Evolutionary conservation across 1,284 basidiomycete species (phyloP).

Genomic region (Retiboletus flavoniger): DNA sequence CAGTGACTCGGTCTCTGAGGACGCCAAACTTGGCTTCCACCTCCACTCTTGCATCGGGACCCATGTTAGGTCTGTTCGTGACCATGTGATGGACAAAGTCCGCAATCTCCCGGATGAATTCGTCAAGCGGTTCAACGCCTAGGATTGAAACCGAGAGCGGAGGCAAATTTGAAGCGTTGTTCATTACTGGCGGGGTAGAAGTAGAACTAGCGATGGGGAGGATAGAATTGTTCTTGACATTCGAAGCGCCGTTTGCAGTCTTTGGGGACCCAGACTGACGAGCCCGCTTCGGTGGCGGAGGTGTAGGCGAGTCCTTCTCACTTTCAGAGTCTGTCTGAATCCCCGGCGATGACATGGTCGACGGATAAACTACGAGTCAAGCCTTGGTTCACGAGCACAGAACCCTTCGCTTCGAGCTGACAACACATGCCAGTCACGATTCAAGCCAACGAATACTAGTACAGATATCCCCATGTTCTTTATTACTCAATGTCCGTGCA

Average conservation of each 20-base stretch:
- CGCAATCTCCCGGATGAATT: conserved; percentile 88
- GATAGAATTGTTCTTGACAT: conserved; percentile 22
- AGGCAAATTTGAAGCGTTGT: conserved; percentile 40
- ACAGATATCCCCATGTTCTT: not conserved
- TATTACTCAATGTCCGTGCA: conserved; percentile 43
- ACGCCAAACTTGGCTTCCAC: conserved; percentile 95
- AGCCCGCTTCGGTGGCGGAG: conserved; percentile 30
- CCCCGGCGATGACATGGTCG: conserved; percentile 33
- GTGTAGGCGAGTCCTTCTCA: conserved; percentile 27
- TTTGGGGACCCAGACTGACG: conserved; percentile 27
- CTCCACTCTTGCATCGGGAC: conserved; percentile 55
- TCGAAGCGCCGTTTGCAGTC: conserved; percentile 15
- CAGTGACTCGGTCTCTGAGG: conserved; percentile 59
- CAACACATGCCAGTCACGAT: not conserved
- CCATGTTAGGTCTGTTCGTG: conserved; percentile 48
- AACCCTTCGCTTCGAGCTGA: conserved; percentile 3
- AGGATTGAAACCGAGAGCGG: conserved; percentile 87
- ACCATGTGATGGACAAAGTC: conserved; percentile 85
- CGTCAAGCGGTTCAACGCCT: conserved; percentile 90
- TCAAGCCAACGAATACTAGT: not conserved
- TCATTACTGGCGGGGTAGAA: conserved; percentile 23
- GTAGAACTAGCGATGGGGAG: conserved; percentile 10
- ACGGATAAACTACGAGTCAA: conserved; percentile 10
- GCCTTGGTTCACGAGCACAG: not conserved
- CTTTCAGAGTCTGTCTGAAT: conserved; percentile 37